phyloP scores from a whole-genome alignment of 2,329 filamentous ascomycete genomes.

The Diaporthe longicolla region DNA sequence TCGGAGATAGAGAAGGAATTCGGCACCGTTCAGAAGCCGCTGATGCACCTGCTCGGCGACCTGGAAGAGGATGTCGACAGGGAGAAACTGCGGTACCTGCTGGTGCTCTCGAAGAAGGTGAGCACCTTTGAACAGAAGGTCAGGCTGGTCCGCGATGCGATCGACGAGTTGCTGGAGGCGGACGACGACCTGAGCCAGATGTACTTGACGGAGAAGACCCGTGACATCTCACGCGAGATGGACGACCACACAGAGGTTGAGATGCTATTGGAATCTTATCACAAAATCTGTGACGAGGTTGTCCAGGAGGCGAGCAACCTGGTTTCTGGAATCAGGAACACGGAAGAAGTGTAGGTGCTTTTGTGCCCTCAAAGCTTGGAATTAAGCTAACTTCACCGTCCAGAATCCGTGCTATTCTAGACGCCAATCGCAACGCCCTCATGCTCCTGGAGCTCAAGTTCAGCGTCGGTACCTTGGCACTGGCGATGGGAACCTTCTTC shows the following conservation, averaged over 20 bases:
- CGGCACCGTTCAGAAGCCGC: constrained; percentile 91
- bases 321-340: constrained; percentile 95
- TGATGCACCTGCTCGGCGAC: constrained; percentile 88
- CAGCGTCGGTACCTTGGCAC: constrained; percentile 93
- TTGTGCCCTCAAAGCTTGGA: constrained; percentile 5
- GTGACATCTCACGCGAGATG: constrained; percentile 79
- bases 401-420: constrained; percentile 94
- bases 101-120: constrained; percentile 95
- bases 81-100: constrained; percentile 89
- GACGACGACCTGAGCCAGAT: constrained; percentile 95
- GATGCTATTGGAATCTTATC: constrained; percentile 96
- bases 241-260: constrained; percentile 97
- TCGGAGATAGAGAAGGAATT: constrained; percentile 94
- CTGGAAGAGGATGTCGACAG: constrained; percentile 97
- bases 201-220: constrained; percentile 92
- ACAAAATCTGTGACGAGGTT: constrained; percentile 98
- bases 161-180: constrained; percentile 94
- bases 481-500: constrained; percentile 93
- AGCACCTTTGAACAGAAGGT: constrained; percentile 98
- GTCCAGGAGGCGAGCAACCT: constrained; percentile 95
- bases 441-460: constrained; percentile 98
- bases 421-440: constrained; percentile 97
- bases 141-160: constrained; percentile 91
- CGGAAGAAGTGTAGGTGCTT: constrained; percentile 91
- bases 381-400: constrained; percentile 46